Percentiles rank a stretch among this genome's conserved stretches.
Conservation (phyloP, 192 early-diverging fungal species). For the Paraglomus brasilianum region DNA sequence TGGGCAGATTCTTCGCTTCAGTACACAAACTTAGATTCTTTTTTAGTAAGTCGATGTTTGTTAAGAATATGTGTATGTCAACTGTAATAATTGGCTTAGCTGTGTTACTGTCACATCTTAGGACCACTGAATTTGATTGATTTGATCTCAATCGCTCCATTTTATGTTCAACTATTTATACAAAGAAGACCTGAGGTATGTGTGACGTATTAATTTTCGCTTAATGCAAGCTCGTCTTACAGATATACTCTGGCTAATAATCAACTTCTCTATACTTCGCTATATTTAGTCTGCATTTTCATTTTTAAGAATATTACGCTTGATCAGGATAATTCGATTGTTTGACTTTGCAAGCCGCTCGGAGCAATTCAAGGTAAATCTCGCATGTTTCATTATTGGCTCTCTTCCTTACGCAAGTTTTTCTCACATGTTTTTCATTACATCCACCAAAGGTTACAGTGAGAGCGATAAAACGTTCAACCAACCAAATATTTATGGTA, state of each 20-base stretch:
- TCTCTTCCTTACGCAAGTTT: too few relatives aligned
- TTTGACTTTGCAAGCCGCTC: neutral
- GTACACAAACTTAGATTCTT: conserved; percentile 9
- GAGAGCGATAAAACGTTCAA: conserved; percentile 18
- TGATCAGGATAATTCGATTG: conserved; percentile 8
- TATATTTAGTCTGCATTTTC: neutral
- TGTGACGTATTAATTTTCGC: neutral
- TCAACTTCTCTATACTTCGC: neutral
- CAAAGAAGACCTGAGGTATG: neutral
- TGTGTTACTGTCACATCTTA: too few relatives aligned
- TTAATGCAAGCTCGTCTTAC: too few relatives aligned
- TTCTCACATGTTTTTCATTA: too few relatives aligned
- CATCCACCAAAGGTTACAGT: conserved; percentile 25
- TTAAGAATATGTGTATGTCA: too few relatives aligned
- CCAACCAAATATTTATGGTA: conserved; percentile 26
- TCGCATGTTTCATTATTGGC: too few relatives aligned
- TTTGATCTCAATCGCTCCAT: conserved; percentile 3
- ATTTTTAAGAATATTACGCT: neutral
- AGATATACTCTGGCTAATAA: neutral
- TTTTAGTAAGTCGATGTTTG: neutral
- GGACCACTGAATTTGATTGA: conserved; percentile 10
- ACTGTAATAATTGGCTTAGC: too few relatives aligned
- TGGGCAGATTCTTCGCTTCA: conserved; percentile 20
- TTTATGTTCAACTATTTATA: neutral
- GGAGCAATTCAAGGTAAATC: conserved; percentile 9